Evolutionary conservation across 768 basidiomycete genomes (phyloP), one percentile per base, ranked within the genome.

Genomic region (Royoungia palumana): DNA sequence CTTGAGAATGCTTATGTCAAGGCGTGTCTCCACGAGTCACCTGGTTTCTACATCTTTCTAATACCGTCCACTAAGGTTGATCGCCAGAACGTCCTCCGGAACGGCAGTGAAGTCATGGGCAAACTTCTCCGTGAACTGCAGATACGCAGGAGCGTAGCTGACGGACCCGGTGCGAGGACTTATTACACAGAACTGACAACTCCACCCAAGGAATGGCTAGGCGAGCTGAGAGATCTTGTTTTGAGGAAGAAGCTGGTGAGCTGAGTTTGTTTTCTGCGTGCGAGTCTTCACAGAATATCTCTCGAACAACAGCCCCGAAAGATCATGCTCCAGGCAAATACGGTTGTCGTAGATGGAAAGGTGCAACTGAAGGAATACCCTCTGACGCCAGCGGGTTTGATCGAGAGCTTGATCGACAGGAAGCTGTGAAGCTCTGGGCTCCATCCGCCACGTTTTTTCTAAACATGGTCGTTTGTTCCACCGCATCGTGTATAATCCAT

Each of bases 241-340:
- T 68, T 94, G 51, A 77, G 70, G 60, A 90, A 90, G 77, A 90
- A 89, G 70, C 75, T 76, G 72, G 89, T 86, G 54, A 12, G 81
- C 70, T 16, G 13, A 45, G 13, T 32, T 46, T 44, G n/a, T 20
- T 17, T 44, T 36, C 19, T 8, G 7, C 44, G 9, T 8, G 34
- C 8, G 11, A 16, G 30, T 19, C 25, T 14, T 41, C 13, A 43
- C 5, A 19, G 1, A 34, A n/a, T 43, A 12, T 30, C 35, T 44
- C 47, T 13, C 35, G 48, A 4, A 38, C 12, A 27, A 46, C 55
- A 92, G 84, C 86, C 91, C 16, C 81, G 91, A 49, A 93, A 90
- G 66, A 76, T 90, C 16, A 87, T 93, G 67, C 83, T 89, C 4
- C 91, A 90, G 66, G 87, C 89, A 3, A 92, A 87, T 59, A 89